Base-by-base conservation (phyloP, 2,329 filamentous ascomycete species). In the Colletotrichum sp. region DNA sequence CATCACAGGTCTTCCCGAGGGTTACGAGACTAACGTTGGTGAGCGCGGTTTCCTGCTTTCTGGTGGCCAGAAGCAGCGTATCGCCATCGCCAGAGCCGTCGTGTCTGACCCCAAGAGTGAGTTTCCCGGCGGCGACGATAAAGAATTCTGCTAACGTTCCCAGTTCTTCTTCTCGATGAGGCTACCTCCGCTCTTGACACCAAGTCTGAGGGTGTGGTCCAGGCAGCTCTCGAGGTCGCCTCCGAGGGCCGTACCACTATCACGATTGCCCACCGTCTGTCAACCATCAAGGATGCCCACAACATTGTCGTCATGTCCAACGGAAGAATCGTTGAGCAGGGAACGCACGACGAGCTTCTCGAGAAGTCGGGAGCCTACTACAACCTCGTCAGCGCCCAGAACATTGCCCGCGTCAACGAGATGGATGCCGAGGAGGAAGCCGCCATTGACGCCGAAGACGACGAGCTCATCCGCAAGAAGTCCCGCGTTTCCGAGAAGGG, bases 11-110 rank as follows among this genome's bases (percentile, higher is more conserved):
- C 90, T 99, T 2, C 96, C 97, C 0, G 94, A 99, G 79, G 94
- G 95, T 3, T 99, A 99, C 81, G 92, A 98, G 79, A 99, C 97
- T 0, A 93, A 98, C 79, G 96, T 99, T n/a, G 97, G 97, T 72
- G 96, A 99, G 84, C 93, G 96, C 78, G 97, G 97, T 12, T 98
- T 98, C 83, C 87, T 98, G 69, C 89, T 99, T 10, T 98, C 95
- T 71, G 97, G 97, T 83, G 97, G 97, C 44, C 97, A 99, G 85
- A 98, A 98, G 85, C 97, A 99, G 85, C 95, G 97, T 80, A 98
- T 99, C 81, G 96, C 96, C 15, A 98, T 99, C 84, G 96, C 96
- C 9, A 91, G 96, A 81, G 96, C 96, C 52, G 92, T 98, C 72
- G 95, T 98, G 34, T 96, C 94, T 21, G 95, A 98, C 80, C 96